A percentile compares a stretch with the other conserved stretches of the same genome.
phyloP scores from a whole-genome alignment of 2,329 filamentous ascomycete species.

The Pyrenophora seminiperda region DNA sequence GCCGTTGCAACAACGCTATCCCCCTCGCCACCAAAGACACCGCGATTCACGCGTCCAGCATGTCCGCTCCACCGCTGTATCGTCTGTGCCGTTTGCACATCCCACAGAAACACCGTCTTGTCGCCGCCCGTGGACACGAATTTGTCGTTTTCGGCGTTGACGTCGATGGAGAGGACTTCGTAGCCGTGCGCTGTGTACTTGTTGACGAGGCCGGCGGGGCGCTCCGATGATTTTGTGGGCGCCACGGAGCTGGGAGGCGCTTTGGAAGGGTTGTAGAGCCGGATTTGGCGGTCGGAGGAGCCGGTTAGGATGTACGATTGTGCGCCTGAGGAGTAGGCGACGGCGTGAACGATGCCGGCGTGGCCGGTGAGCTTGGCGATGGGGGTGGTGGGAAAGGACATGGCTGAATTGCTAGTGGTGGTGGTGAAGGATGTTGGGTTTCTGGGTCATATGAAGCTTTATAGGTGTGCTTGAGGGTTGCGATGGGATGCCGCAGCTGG shows the following conservation, averaged over 20 bases:
- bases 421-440: neutral
- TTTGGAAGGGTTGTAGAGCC: conserved; percentile 79
- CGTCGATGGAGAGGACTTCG: conserved; percentile 80
- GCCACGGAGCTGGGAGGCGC: conserved; percentile 48
- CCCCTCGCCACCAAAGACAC: conserved; percentile 76
- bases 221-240: conserved; percentile 30
- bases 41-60: conserved; percentile 74
- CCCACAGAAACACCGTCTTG: conserved; percentile 90
- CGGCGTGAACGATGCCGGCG: conserved; percentile 55
- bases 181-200: conserved; percentile 90
- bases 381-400: conserved; percentile 49
- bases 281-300: conserved; percentile 80
- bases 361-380: conserved; percentile 51
- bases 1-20: conserved; percentile 74
- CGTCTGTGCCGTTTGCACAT: conserved; percentile 81
- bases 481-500: conserved; percentile 9
- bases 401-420: conserved; percentile 28
- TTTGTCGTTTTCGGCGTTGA: conserved; percentile 75
- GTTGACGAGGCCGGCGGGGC: conserved; percentile 68
- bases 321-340: conserved; percentile 56
- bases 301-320: conserved; percentile 74
- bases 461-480: neutral
- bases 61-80: conserved; percentile 76
- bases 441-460: neutral
- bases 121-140: conserved; percentile 92